These are phyloP conservation scores for Davidsoniella australis DNA, from an alignment of 2,329 filamentous ascomycete species.

Conservation along the genomic window DNA sequence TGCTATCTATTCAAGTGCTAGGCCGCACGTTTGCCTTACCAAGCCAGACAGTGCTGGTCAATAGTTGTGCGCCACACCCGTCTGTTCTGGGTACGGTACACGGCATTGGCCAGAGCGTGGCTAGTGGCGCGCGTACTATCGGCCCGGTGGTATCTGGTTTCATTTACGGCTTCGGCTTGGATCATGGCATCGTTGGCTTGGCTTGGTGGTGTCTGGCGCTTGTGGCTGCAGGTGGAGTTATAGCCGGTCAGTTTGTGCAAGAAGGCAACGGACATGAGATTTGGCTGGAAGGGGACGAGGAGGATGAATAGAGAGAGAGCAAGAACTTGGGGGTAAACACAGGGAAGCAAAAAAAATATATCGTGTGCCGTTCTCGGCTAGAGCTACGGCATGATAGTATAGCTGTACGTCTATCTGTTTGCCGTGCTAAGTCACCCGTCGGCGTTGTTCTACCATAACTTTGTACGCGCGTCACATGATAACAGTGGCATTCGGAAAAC, in stretches of 20 bases:
- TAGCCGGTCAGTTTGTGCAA: conserved; percentile 36
- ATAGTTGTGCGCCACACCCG: conserved; percentile 31
- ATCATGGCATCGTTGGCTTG: conserved; percentile 37
- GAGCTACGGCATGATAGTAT: no score
- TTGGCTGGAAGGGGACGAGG: conserved; percentile 43
- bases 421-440: no score
- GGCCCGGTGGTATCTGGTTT: conserved; percentile 44
- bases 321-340: background rate
- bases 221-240: conserved; percentile 30
- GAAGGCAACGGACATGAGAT: conserved; percentile 51
- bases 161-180: conserved; percentile 41
- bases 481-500: no score
- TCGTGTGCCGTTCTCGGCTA: no score
- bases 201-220: conserved; percentile 39
- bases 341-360: no score
- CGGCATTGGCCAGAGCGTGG: conserved; percentile 39
- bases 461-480: no score
- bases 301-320: conserved; percentile 16
- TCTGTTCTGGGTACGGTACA: conserved; percentile 31
- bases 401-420: no score
- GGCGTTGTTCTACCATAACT: no score
- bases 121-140: conserved; percentile 39
- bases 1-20: conserved; percentile 47
- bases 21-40: conserved; percentile 46
- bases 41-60: conserved; percentile 28